A percentile compares a stretch with the other conserved stretches of the same genome.
Evolutionary conservation across 2,329 filamentous ascomycete genomes (phyloP).

Genomic region (Colletotrichum horii): DNA sequence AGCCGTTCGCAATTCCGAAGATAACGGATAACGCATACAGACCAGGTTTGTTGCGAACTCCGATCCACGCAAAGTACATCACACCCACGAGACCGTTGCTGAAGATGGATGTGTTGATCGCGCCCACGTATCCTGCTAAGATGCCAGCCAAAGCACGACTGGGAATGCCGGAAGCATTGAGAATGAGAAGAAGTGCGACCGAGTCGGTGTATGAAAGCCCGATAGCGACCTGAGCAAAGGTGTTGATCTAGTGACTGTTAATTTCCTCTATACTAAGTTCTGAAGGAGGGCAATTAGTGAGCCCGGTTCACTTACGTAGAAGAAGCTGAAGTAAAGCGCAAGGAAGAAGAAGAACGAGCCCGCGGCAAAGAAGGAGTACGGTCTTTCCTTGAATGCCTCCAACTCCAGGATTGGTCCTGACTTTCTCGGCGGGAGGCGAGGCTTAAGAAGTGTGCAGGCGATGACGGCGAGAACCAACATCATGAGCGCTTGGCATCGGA

Average conservation of each 20-base stretch:
- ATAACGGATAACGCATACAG: not conserved
- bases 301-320: slow-evolving; percentile 36
- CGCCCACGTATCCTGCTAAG: slow-evolving; percentile 52
- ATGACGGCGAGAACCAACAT: slow-evolving; percentile 51
- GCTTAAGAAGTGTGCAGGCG: slow-evolving; percentile 46
- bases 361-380: slow-evolving; percentile 43
- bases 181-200: slow-evolving; percentile 63
- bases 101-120: not conserved
- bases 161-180: slow-evolving; percentile 63
- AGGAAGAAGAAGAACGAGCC: slow-evolving; percentile 48
- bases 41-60: not conserved
- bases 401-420: slow-evolving; percentile 56
- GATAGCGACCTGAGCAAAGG: slow-evolving; percentile 45
- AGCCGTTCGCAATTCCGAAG: not conserved
- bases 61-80: not conserved
- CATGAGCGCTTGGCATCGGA: slow-evolving; percentile 66
- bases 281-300: not conserved
- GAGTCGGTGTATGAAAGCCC: slow-evolving; percentile 53
- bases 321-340: slow-evolving; percentile 57
- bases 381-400: slow-evolving; percentile 52
- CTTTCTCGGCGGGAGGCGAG: slow-evolving; percentile 52
- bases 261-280: not conserved
- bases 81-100: not conserved
- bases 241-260: slow-evolving; percentile 36
- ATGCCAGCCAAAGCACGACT: slow-evolving; percentile 60